Conservation (phyloP, 768 basidiomycete species). For the Russula sp. region DNA sequence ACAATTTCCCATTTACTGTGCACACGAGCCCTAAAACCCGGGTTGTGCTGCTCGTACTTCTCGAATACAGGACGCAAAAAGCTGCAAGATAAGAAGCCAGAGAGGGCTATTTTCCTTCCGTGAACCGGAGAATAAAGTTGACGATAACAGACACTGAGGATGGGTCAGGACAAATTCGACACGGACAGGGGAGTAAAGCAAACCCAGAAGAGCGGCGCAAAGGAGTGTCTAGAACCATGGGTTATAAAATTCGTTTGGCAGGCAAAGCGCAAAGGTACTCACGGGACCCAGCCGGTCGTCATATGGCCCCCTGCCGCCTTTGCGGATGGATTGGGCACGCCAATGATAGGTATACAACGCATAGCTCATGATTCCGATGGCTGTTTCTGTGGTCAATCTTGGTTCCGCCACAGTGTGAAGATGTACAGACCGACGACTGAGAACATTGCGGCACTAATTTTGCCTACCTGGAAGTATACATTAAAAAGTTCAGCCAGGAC, state of each 20-base stretch:
- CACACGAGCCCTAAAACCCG: too few relatives aligned
- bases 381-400: slow-evolving; percentile 41
- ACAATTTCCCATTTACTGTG: slow-evolving; percentile 5
- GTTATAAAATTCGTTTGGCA: slow-evolving; percentile 18
- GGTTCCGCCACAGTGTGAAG: background rate
- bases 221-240: slow-evolving; percentile 60
- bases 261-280: slow-evolving; percentile 39
- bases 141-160: slow-evolving; percentile 73
- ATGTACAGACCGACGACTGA: slow-evolving; percentile 76
- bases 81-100: background rate
- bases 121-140: slow-evolving; percentile 84
- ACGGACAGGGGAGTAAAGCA: slow-evolving; percentile 30
- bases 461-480: slow-evolving; percentile 62
- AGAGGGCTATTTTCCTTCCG: slow-evolving; percentile 35
- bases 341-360: slow-evolving; percentile 95
- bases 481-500: background rate
- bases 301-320: slow-evolving; percentile 90
- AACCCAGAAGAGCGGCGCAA: slow-evolving; percentile 78
- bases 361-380: slow-evolving; percentile 96
- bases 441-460: slow-evolving; percentile 95
- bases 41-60: slow-evolving; percentile 8
- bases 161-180: slow-evolving; percentile 20
- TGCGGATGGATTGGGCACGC: slow-evolving; percentile 89
- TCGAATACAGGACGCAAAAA: background rate
- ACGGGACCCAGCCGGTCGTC: slow-evolving; percentile 96